phyloP scores from a whole-genome alignment of 2,329 filamentous ascomycete genomes.

The Cladosporium cucumerinum region DNA sequence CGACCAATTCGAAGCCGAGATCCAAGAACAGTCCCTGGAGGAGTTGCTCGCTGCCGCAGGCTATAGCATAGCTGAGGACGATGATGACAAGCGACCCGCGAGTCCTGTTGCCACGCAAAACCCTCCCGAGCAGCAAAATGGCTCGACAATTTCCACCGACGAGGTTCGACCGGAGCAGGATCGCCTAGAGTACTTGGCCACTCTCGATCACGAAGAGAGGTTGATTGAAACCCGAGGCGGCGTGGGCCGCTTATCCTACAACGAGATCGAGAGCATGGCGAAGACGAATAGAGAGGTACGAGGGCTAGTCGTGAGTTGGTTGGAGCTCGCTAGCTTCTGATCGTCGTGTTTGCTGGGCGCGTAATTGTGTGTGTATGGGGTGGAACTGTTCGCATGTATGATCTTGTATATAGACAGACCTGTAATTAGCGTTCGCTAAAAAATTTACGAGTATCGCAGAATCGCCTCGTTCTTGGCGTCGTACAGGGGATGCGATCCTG shows the following conservation, averaged over 20 bases:
- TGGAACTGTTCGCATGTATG: not conserved
- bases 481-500: not conserved
- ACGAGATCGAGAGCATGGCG: conserved; percentile 76
- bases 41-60: conserved; percentile 43
- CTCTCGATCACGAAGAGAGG: conserved; percentile 62
- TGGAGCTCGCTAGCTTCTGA: conserved; percentile 61
- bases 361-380: not conserved
- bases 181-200: conserved; percentile 45
- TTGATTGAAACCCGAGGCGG: conserved; percentile 72
- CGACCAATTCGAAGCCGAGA: conserved; percentile 30
- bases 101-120: not conserved
- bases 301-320: conserved; percentile 85
- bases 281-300: conserved; percentile 61
- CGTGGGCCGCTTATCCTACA: conserved; percentile 70
- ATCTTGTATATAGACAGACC: not conserved
- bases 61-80: conserved; percentile 31
- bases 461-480: not conserved
- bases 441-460: not conserved
- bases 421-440: not conserved
- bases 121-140: not conserved
- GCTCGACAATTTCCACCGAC: not conserved
- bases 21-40: conserved; percentile 40
- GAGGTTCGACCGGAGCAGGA: conserved; percentile 24
- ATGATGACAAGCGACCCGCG: not conserved
- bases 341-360: not conserved